Conservation (phyloP, 2,329 filamentous ascomycete genomes). For the Cladophialophora exuberans region DNA sequence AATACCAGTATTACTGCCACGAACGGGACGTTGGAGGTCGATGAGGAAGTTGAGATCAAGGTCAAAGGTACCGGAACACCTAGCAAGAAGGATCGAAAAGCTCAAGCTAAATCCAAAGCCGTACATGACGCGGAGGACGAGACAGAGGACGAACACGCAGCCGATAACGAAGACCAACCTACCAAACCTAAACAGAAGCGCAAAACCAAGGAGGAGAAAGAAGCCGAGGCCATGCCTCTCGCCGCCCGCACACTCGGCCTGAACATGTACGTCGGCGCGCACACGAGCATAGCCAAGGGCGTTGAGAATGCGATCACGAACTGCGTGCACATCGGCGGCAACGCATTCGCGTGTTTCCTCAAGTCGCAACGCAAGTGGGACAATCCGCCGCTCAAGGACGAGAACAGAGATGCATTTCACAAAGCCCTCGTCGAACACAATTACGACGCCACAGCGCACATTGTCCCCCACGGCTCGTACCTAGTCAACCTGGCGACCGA, state of each 20-base stretch:
- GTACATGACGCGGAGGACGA: neutral
- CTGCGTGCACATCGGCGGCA: conserved; percentile 77
- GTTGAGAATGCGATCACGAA: conserved; percentile 88
- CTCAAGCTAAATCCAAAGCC: neutral
- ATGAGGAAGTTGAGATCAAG: conserved; percentile 10
- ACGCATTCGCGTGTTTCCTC: conserved; percentile 91
- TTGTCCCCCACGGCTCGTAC: conserved; percentile 93
- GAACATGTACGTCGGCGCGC: conserved; percentile 86
- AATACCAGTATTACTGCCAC: neutral
- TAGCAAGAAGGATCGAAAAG: neutral
- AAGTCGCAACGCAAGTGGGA: conserved; percentile 97
- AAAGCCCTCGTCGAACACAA: conserved; percentile 67
- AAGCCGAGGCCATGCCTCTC: conserved; percentile 64
- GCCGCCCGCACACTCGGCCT: conserved; percentile 70
- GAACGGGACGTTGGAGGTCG: conserved; percentile 11
- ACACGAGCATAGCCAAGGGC: conserved; percentile 90
- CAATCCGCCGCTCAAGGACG: conserved; percentile 73
- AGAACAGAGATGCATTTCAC: conserved; percentile 71
- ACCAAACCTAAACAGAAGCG: conserved; percentile 44
- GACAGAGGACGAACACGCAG: conserved; percentile 12
- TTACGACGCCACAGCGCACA: conserved; percentile 71
- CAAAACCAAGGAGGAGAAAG: conserved; percentile 62
- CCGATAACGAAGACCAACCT: neutral
- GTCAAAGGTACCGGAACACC: conserved; percentile 4
- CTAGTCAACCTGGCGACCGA: conserved; percentile 92